Percentiles rank a stretch among this genome's conserved stretches.
Evolutionary conservation across 2,329 filamentous ascomycete genomes (phyloP).

Genomic region (Dactylellina leptospora): DNA sequence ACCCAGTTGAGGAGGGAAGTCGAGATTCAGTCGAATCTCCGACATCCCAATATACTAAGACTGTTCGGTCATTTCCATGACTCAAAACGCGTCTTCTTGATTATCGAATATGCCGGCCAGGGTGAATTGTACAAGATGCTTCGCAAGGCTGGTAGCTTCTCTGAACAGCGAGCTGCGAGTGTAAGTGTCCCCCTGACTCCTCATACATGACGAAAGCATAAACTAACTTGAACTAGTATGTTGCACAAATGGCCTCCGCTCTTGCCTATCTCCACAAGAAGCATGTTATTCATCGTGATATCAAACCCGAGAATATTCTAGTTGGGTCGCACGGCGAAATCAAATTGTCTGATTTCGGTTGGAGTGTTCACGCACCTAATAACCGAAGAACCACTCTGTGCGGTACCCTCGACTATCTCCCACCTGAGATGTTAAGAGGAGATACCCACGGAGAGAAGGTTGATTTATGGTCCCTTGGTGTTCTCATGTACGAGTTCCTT

Average conservation of each 20-base stretch:
- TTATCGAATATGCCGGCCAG: conserved; percentile 84
- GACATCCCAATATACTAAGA: conserved; percentile 84
- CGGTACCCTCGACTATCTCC: conserved; percentile 95
- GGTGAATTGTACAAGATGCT: conserved; percentile 90
- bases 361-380: conserved; percentile 97
- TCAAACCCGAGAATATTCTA: conserved; percentile 97
- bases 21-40: conserved; percentile 86
- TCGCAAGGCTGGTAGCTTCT: conserved; percentile 78
- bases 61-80: conserved; percentile 90
- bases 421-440: conserved; percentile 95
- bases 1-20: conserved; percentile 88
- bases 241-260: conserved; percentile 89
- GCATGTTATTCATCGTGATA: conserved; percentile 96
- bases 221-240: conserved; percentile 68
- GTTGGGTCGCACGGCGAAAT: conserved; percentile 97
- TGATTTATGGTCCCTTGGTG: conserved; percentile 93
- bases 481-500: conserved; percentile 94
- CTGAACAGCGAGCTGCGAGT: conserved; percentile 81
- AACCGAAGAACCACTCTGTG: conserved; percentile 94
- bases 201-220: not conserved
- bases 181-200: conserved; percentile 38
- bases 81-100: conserved; percentile 84
- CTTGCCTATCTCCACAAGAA: conserved; percentile 93
- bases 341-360: conserved; percentile 98
- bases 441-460: conserved; percentile 96